Evolutionary conservation across 1,284 basidiomycete genomes (phyloP), one percentile per base, ranked within the genome.

Genomic region (Apiotrichum siamense): DNA sequence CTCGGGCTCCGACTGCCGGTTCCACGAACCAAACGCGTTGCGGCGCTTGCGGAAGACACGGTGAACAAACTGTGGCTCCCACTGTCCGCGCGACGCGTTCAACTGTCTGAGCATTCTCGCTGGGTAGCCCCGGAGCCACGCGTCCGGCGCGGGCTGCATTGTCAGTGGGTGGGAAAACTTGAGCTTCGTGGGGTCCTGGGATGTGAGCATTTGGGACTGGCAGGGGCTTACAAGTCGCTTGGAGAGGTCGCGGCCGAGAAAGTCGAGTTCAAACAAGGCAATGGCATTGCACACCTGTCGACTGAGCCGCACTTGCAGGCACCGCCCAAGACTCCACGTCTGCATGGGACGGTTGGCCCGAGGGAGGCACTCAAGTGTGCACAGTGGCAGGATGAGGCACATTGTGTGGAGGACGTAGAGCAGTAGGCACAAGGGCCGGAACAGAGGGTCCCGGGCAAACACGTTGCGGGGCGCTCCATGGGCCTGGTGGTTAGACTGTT

Each of bases 261-360:
- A 66, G 47, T 72, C 70, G 13, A 72, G 60, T 53, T 72, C 68
- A 47, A 68, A 72, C 18, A 60, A 40, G 3, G 68, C 70, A 2
- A 72, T 64, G 13, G 70, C 37, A 1, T 46, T 63, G 27, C 68
- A 70, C 4, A 70, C 27, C 6, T 61, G 47, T 23, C 67, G 36
- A 10, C 55, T 59, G 61, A 63, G 69, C 23, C 67, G 47, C 0
- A 70, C 68, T 21, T 68, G 51, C 9, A 72, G 48, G 36, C 66
- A 68, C 18, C 64, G 53, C 46, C 62, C 49, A 7, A 69, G 48
- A 0, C 61, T 62, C 70, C 70, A 72, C 3, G 49, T 51, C 24
- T n/a, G 15, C 21, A 65, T 47, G 4, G 67, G 68, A 17, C 70
- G 57, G 33, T 64, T 64, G 3, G 17, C 12, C 1, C 52, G 47